Conservation (phyloP, 306 rosid species). For the Crotalaria pallida region DNA sequence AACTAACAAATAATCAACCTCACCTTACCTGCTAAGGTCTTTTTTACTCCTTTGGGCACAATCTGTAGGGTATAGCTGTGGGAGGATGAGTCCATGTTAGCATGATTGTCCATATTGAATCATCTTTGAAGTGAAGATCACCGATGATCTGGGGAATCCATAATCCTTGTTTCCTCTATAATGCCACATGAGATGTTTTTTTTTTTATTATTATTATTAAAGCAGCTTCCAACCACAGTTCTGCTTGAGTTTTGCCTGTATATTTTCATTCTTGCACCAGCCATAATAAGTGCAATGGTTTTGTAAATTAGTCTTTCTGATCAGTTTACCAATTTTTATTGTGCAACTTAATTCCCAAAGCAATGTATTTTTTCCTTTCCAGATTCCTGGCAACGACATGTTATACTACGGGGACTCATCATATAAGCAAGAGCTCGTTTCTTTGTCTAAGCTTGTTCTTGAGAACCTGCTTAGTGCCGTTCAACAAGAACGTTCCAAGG, state of each 20-base stretch:
- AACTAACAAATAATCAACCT: not conserved
- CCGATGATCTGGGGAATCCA: not conserved
- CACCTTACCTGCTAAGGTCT: not conserved
- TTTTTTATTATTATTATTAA: too few relatives aligned
- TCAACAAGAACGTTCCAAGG: slow-evolving; percentile 74
- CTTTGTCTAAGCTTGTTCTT: slow-evolving; percentile 58
- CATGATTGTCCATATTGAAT: not conserved
- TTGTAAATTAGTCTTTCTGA: slow-evolving; percentile 7
- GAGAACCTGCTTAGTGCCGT: slow-evolving; percentile 54
- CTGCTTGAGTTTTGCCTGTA: not conserved
- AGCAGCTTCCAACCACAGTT: not conserved
- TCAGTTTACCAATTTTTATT: not conserved
- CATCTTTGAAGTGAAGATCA: not conserved
- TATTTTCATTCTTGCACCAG: not conserved
- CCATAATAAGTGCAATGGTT: slow-evolving; percentile 1
- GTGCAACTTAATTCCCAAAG: slow-evolving; percentile 6
- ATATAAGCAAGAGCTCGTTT: slow-evolving; percentile 58
- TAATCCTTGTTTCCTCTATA: not conserved
- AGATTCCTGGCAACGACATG: slow-evolving; percentile 61
- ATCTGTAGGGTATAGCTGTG: not conserved
- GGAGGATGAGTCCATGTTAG: not conserved
- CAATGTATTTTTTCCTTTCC: slow-evolving; percentile 10
- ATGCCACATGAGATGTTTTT: not conserved
- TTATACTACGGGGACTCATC: slow-evolving; percentile 61
- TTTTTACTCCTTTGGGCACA: not conserved